A percentile compares a stretch with the other conserved stretches of the same genome.
Conservation (phyloP, 805 yeast genomes). For the Cyberlindnera nakhonratchasimensis region DNA sequence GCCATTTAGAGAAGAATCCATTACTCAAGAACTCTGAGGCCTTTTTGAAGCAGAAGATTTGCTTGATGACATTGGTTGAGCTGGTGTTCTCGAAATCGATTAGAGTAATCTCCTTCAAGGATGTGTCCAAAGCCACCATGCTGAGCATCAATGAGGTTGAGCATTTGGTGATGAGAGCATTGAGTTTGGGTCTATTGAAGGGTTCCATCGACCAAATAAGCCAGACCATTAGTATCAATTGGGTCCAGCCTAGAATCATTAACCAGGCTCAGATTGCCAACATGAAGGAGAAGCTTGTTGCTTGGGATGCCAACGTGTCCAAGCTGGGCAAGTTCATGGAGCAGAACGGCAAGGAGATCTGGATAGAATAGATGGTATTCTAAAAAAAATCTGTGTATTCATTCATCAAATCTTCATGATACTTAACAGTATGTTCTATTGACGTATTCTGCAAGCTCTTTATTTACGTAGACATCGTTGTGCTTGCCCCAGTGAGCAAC, state of each 20-base stretch:
- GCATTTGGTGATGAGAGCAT: conserved; percentile 85
- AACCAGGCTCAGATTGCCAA: conserved; percentile 72
- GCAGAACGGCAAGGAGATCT: conserved; percentile 56
- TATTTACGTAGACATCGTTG: conserved; percentile 54
- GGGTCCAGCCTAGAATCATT: conserved; percentile 97
- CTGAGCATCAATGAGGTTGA: conserved; percentile 69
- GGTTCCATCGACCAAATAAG: conserved; percentile 91
- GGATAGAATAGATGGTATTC: conserved; percentile 40
- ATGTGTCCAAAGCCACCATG: conserved; percentile 70
- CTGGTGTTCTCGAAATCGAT: conserved; percentile 76
- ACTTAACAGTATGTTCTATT: conserved; percentile 14
- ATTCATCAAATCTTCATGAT: too few relatives aligned
- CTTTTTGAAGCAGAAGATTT: conserved; percentile 84
- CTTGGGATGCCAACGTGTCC: conserved; percentile 77
- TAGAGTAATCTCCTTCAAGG: conserved; percentile 68
- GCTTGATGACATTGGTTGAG: conserved; percentile 89
- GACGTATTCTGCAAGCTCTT: conserved; percentile 35
- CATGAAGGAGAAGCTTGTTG: conserved; percentile 68
- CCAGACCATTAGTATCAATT: conserved; percentile 71
- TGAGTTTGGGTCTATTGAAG: conserved; percentile 74
- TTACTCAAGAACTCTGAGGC: conserved; percentile 53
- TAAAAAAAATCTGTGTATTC: neutral
- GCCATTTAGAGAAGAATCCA: conserved; percentile 45
- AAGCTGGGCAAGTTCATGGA: conserved; percentile 60
- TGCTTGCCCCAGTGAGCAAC: conserved; percentile 54